phyloP scores from a whole-genome alignment of 805 yeast species.

The Isabelozyma rhagii region DNA sequence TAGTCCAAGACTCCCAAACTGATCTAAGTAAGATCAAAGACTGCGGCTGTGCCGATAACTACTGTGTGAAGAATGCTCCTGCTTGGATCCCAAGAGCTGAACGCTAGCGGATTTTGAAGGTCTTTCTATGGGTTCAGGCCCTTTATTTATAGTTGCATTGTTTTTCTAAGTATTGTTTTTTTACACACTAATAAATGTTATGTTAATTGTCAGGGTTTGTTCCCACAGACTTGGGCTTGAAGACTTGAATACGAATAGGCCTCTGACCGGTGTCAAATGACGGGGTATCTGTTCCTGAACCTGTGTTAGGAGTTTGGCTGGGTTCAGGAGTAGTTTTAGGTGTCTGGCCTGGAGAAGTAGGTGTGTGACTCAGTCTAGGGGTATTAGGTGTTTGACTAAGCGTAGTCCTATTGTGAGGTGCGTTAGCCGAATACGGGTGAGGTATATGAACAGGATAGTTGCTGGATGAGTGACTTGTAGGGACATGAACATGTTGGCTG shows the following conservation, averaged over 20 bases:
- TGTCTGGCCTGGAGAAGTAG: too few relatives aligned
- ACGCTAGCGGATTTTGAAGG: background rate
- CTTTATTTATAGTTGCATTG: background rate
- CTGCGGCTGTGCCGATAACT: constrained; percentile 40
- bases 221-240: background rate
- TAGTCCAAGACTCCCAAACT: constrained; percentile 54
- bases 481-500: too few relatives aligned
- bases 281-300: background rate
- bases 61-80: constrained; percentile 39
- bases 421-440: too few relatives aligned
- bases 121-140: background rate
- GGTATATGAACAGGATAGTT: too few relatives aligned
- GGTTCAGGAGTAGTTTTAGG: too few relatives aligned
- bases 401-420: too few relatives aligned
- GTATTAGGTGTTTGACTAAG: too few relatives aligned
- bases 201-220: background rate
- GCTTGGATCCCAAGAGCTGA: constrained; percentile 36
- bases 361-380: too few relatives aligned
- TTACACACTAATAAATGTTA: background rate
- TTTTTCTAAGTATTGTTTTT: background rate
- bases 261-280: background rate
- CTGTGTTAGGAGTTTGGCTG: too few relatives aligned
- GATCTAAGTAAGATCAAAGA: constrained; percentile 38
- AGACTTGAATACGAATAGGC: background rate
- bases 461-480: too few relatives aligned